Percentiles rank a stretch among this genome's conserved stretches.
phyloP scores from a whole-genome alignment of 2,329 filamentous ascomycete species.

The Didymella pinodella region DNA sequence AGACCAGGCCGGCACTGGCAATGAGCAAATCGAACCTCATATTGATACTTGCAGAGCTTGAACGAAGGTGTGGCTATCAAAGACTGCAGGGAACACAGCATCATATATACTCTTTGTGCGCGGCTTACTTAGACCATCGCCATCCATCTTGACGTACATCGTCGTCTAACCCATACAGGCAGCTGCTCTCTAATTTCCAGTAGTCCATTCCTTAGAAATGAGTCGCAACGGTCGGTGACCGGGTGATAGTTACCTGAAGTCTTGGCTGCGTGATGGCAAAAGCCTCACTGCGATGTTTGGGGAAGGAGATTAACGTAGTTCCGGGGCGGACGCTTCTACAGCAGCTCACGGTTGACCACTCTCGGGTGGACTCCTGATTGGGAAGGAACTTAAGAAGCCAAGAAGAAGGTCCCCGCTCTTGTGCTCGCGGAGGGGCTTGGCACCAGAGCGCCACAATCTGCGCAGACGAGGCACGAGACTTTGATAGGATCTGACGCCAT shows the following conservation, averaged over 20 bases:
- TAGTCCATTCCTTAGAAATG: slow-evolving; percentile 30
- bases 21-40: slow-evolving; percentile 44
- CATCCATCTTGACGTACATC: slow-evolving; percentile 8
- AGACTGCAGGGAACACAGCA: neutral
- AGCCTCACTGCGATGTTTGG: slow-evolving; percentile 26
- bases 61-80: slow-evolving; percentile 18
- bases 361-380: slow-evolving; percentile 33
- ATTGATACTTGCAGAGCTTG: slow-evolving; percentile 23
- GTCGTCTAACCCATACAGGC: slow-evolving; percentile 33
- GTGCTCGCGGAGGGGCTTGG: slow-evolving; percentile 14
- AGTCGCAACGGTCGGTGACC: slow-evolving; percentile 19
- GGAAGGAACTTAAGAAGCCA: slow-evolving; percentile 34
- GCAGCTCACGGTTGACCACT: slow-evolving; percentile 17
- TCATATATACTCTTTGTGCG: slow-evolving; percentile 32
- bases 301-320: slow-evolving; percentile 33
- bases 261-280: slow-evolving; percentile 32
- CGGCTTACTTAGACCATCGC: slow-evolving; percentile 5
- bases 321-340: slow-evolving; percentile 23
- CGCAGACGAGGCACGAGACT: slow-evolving; percentile 11
- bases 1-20: slow-evolving; percentile 32
- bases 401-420: slow-evolving; percentile 17
- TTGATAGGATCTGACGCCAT: slow-evolving; percentile 8
- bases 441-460: slow-evolving; percentile 29
- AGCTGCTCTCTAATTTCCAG: slow-evolving; percentile 25
- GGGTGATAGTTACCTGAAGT: slow-evolving; percentile 25